Conservation (phyloP, 2,329 filamentous ascomycete genomes). For the Pseudocercospora fijiensis region DNA sequence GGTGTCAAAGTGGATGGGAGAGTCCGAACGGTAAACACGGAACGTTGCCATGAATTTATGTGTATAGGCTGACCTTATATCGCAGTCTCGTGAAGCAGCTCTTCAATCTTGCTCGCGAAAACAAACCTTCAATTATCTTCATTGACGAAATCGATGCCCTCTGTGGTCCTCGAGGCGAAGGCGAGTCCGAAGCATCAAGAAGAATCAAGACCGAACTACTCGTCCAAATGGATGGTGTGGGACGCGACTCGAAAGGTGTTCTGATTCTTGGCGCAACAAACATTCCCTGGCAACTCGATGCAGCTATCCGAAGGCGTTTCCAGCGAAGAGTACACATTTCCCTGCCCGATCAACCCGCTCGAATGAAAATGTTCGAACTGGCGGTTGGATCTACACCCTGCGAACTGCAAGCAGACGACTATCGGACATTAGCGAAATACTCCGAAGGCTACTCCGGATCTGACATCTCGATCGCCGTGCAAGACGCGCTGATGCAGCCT, state of each 20-base stretch:
- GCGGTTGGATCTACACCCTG: constrained; percentile 92
- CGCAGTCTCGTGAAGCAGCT: constrained; percentile 87
- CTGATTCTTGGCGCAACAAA: constrained; percentile 95
- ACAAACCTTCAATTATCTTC: constrained; percentile 97
- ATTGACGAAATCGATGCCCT: constrained; percentile 98
- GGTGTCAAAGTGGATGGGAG: constrained; percentile 99
- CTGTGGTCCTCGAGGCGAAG: constrained; percentile 87
- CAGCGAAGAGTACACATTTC: constrained; percentile 95
- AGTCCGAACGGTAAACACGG: constrained; percentile 80
- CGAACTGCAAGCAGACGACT: constrained; percentile 74
- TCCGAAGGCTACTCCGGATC: constrained; percentile 94
- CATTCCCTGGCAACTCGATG: constrained; percentile 97
- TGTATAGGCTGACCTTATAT: constrained; percentile 21
- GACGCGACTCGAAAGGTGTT: constrained; percentile 90
- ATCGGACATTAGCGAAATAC: constrained; percentile 71
- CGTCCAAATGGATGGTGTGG: constrained; percentile 98
- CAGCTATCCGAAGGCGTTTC: constrained; percentile 92
- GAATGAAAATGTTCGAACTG: constrained; percentile 94
- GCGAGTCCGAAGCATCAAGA: constrained; percentile 93
- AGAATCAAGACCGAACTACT: constrained; percentile 98
- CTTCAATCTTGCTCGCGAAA: constrained; percentile 97
- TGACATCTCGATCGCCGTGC: constrained; percentile 93
- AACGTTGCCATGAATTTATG: not conserved
- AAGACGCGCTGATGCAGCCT: constrained; percentile 95
- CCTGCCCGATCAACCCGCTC: constrained; percentile 79